Percentiles rank a stretch among this genome's conserved stretches.
These are phyloP conservation scores for Malus hybrid DNA, from an alignment of 331 rosid genomes.

Conservation along the genomic window DNA sequence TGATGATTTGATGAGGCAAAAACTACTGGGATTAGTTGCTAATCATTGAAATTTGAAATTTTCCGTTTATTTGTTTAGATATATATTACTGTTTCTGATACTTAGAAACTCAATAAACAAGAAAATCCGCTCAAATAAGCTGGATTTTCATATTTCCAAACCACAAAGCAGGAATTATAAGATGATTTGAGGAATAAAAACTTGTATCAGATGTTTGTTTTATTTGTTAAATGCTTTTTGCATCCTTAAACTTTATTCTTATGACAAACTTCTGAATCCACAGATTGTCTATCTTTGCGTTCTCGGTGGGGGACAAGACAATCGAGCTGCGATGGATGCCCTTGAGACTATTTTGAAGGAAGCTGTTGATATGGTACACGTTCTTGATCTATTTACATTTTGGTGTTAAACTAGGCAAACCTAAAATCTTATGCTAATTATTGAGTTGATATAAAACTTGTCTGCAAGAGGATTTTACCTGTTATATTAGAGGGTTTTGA, in stretches of 20 bases:
- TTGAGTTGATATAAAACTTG: not conserved
- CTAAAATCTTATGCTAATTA: not conserved
- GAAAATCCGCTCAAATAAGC: not conserved
- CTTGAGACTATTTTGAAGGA: conserved; percentile 15
- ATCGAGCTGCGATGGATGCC: conserved; percentile 6
- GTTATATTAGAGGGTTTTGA: not conserved
- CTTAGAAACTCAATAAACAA: not conserved
- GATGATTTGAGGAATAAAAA: not conserved
- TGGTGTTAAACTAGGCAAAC: not conserved
- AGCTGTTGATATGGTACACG: conserved; percentile 14
- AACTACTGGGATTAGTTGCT: not conserved
- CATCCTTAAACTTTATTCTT: not conserved
- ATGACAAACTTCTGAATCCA: not conserved
- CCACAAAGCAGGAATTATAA: not conserved
- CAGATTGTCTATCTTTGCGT: not conserved
- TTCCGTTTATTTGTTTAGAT: not conserved
- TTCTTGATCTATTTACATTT: not conserved
- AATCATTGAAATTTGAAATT: not conserved
- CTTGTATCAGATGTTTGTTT: not conserved
- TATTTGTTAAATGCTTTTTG: not conserved
- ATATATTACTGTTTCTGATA: not conserved
- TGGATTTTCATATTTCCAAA: not conserved
- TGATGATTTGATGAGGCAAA: not conserved
- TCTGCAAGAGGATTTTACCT: not conserved
- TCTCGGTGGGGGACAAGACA: not conserved